Percentiles rank a stretch among this genome's conserved stretches.
These are phyloP conservation scores for Grigorovia humatica DNA, from an alignment of 805 yeast genomes.

Conservation along the genomic window DNA sequence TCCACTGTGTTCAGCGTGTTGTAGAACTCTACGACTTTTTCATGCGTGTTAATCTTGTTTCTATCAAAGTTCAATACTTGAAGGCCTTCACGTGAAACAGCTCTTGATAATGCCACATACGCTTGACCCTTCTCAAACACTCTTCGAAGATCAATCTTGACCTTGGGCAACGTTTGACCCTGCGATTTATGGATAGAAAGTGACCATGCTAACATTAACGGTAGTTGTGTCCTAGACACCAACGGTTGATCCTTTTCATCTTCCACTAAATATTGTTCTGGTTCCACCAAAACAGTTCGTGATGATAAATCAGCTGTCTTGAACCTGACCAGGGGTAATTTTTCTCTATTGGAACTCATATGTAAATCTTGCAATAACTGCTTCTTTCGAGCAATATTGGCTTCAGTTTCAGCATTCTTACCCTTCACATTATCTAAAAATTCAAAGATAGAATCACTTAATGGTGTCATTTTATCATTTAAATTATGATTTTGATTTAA, in stretches of 20 bases:
- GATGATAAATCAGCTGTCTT: constrained; percentile 58
- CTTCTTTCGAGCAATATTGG: constrained; percentile 39
- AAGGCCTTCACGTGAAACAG: constrained; percentile 70
- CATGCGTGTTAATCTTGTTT: constrained; percentile 56
- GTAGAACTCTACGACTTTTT: constrained; percentile 64
- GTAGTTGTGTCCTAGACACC: constrained; percentile 71
- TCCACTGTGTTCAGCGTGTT: constrained; percentile 31
- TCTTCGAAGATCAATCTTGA: constrained; percentile 62
- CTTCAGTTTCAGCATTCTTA: constrained; percentile 18
- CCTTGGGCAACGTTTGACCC: constrained; percentile 76
- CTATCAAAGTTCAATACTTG: constrained; percentile 69
- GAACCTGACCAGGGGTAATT: constrained; percentile 73
- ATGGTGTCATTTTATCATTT: constrained; percentile 6
- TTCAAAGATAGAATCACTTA: constrained; percentile 42
- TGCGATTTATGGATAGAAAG: constrained; percentile 92
- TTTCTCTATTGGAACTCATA: constrained; percentile 34
- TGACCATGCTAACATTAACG: constrained; percentile 93
- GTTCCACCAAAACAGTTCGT: constrained; percentile 67
- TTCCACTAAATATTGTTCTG: constrained; percentile 73
- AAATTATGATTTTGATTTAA: constrained; percentile 6
- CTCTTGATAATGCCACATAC: constrained; percentile 90
- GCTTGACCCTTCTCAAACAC: constrained; percentile 92
- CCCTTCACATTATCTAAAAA: constrained; percentile 29
- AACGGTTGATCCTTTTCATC: constrained; percentile 60
- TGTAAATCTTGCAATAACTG: constrained; percentile 35